Conservation (phyloP, 1,139 yeast species). For the Groenewaldozyma auringiensis region DNA sequence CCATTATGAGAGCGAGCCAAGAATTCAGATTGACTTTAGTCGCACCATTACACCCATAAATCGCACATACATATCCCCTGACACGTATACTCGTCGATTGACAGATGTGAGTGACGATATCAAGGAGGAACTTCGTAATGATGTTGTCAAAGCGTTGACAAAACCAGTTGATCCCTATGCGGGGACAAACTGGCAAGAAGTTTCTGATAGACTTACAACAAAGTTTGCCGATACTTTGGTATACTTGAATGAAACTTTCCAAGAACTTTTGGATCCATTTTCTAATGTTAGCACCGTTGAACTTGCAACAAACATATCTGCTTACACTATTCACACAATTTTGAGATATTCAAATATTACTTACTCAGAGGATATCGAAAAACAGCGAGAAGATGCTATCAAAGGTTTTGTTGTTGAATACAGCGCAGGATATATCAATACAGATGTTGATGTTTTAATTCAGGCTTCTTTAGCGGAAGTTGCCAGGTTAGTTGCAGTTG, state of each 20-base stretch:
- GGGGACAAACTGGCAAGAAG: conserved; percentile 46
- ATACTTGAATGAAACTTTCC: conserved; percentile 33
- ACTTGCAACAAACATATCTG: conserved; percentile 28
- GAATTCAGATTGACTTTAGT: conserved; percentile 44
- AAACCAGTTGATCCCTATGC: conserved; percentile 29
- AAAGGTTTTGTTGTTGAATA: conserved; percentile 38
- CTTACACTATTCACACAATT: conserved; percentile 35
- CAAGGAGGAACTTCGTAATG: conserved; percentile 31
- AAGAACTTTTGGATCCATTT: conserved; percentile 9
- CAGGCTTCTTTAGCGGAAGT: conserved; percentile 41
- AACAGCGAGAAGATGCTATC: conserved; percentile 23
- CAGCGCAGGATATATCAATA: conserved; percentile 30
- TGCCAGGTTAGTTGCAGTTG: conserved; percentile 30
- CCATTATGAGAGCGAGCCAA: conserved; percentile 40
- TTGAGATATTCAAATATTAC: conserved; percentile 32
- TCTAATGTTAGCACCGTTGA: conserved; percentile 2
- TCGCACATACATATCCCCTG: conserved; percentile 39
- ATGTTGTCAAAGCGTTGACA: conserved; percentile 29
- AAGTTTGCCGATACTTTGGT: conserved; percentile 45
- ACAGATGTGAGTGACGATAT: conserved; percentile 32
- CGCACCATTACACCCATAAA: conserved; percentile 45
- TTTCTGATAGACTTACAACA: conserved; percentile 38
- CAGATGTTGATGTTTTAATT: conserved; percentile 37
- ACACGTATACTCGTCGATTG: conserved; percentile 42
- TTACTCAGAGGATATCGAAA: conserved; percentile 9